Conservation (phyloP, 495 filamentous ascomycete genomes). For the Cercophora newfieldiana region DNA sequence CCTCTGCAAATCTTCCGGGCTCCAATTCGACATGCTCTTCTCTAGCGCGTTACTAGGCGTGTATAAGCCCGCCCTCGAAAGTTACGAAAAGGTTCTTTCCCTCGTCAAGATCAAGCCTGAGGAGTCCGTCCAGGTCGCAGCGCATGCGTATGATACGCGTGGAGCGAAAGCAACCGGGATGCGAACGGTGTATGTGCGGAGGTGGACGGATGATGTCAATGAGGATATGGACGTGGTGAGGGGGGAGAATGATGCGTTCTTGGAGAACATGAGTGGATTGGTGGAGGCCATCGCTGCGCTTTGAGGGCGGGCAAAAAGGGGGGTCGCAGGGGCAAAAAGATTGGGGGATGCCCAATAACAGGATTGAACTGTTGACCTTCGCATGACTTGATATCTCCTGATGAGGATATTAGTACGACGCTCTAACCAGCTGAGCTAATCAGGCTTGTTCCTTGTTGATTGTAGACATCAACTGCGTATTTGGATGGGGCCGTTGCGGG, state of each 20-base stretch:
- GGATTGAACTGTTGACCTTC: neutral
- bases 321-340: no score
- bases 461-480: neutral
- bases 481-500: no score
- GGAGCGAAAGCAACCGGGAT: constrained; percentile 49
- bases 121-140: constrained; percentile 55
- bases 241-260: constrained; percentile 48
- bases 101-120: constrained; percentile 45
- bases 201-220: constrained; percentile 55
- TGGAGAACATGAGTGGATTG: constrained; percentile 42
- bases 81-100: constrained; percentile 47
- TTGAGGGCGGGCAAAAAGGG: neutral
- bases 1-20: constrained; percentile 46
- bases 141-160: constrained; percentile 55
- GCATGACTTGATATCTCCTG: neutral
- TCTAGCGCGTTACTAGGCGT: constrained; percentile 53
- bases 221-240: constrained; percentile 51
- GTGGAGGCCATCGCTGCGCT: neutral
- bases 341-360: neutral
- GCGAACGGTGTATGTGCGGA: constrained; percentile 51
- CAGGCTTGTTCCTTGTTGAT: neutral
- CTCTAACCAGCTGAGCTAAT: neutral
- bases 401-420: neutral
- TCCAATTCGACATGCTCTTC: constrained; percentile 53
- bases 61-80: constrained; percentile 48